phyloP scores from a whole-genome alignment of 345 rosid species.

The Linum tenue region DNA sequence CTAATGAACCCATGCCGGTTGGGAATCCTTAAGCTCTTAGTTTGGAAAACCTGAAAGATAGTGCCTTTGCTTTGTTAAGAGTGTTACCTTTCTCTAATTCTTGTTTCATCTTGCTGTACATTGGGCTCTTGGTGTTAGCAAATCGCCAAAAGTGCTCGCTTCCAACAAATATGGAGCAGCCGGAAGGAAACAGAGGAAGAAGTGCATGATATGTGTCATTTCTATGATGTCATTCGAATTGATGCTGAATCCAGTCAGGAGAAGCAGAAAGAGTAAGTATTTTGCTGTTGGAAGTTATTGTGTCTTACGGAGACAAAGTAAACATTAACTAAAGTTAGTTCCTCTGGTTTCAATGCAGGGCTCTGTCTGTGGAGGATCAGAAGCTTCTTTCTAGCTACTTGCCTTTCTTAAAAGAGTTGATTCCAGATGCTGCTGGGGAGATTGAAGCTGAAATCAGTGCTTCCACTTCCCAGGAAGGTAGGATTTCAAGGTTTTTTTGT shows the following conservation, averaged over 20 bases:
- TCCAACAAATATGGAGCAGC: slow-evolving; percentile 83
- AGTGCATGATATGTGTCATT: slow-evolving; percentile 36
- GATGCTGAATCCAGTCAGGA: slow-evolving; percentile 30
- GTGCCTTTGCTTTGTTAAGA: neutral
- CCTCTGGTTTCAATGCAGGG: slow-evolving; percentile 30
- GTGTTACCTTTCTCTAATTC: neutral
- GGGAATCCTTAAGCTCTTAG: neutral
- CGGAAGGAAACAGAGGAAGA: slow-evolving; percentile 36
- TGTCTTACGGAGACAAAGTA: neutral
- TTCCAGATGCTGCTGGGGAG: slow-evolving; percentile 77
- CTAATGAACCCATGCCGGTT: neutral
- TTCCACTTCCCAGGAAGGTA: slow-evolving; percentile 32
- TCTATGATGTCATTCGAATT: slow-evolving; percentile 72
- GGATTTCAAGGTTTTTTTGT: slow-evolving; percentile 3
- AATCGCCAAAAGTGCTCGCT: slow-evolving; percentile 59
- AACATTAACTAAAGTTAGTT: neutral
- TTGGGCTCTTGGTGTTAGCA: slow-evolving; percentile 22
- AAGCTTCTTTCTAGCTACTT: slow-evolving; percentile 54
- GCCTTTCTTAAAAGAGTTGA: slow-evolving; percentile 62
- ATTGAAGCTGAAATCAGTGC: slow-evolving; percentile 49
- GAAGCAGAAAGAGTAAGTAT: slow-evolving; percentile 44
- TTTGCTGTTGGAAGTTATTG: slow-evolving; percentile 13
- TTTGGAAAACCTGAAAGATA: neutral
- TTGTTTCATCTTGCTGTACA: neutral
- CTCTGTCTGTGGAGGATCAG: slow-evolving; percentile 55